phyloP scores from a whole-genome alignment of 345 rosid species.

The Syzygium oleosum region DNA sequence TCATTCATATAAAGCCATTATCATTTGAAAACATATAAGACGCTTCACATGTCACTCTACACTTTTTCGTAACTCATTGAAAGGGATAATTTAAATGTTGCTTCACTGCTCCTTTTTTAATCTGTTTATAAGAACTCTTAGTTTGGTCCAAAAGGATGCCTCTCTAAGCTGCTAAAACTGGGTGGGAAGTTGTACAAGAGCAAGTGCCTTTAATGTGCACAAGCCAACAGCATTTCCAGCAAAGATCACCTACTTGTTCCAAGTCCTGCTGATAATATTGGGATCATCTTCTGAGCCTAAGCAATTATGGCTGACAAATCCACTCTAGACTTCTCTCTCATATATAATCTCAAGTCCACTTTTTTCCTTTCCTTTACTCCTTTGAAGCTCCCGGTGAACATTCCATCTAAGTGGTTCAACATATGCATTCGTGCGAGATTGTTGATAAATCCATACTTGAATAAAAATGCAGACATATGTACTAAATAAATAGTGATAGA shows the following conservation, averaged over 20 bases:
- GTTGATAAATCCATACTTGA: neutral
- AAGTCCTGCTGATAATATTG: neutral
- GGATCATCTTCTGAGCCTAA: neutral
- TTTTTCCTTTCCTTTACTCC: neutral
- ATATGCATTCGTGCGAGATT: neutral
- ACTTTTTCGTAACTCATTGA: neutral
- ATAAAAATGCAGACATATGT: neutral
- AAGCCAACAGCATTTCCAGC: neutral
- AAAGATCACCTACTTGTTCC: neutral
- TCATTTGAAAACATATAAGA: neutral
- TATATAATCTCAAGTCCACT: neutral
- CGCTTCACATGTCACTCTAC: neutral
- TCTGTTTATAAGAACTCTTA: neutral
- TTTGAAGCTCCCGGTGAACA: neutral
- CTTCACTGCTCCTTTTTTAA: neutral
- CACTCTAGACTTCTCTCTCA: neutral
- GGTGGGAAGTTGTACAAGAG: neutral
- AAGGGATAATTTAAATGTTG: neutral
- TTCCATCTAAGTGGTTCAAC: neutral
- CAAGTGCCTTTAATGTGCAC: neutral
- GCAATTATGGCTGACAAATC: neutral
- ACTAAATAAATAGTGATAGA: neutral
- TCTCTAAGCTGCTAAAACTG: neutral
- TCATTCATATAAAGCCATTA: neutral
- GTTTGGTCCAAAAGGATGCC: neutral